These are phyloP conservation scores for Chaetomiaceae sp. DNA, from an alignment of 2,329 filamentous ascomycete genomes.

Conservation along the genomic window DNA sequence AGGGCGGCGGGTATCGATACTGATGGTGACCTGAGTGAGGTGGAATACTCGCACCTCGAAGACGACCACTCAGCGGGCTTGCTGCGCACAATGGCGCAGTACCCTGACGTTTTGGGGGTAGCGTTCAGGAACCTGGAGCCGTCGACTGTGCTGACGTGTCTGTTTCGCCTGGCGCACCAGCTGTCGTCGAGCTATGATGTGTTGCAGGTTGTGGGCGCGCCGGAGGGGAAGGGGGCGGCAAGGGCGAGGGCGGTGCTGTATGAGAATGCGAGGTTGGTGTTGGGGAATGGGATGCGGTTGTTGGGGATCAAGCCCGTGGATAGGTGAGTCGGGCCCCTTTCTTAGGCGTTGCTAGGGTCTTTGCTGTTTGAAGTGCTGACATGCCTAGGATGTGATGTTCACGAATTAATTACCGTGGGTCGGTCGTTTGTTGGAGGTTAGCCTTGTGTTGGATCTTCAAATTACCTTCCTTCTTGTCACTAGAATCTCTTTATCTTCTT, in stretches of 20 bases:
- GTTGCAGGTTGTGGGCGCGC: constrained; percentile 56
- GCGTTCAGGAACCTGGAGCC: constrained; percentile 67
- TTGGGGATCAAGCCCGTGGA: constrained; percentile 59
- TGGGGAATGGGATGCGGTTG: constrained; percentile 62
- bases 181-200: constrained; percentile 59
- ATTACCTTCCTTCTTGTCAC: no score
- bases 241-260: constrained; percentile 60
- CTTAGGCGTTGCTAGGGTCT: neutral
- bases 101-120: constrained; percentile 60
- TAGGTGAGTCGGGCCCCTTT: constrained; percentile 34
- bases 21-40: constrained; percentile 6
- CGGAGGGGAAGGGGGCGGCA: constrained; percentile 46
- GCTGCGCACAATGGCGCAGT: constrained; percentile 57
- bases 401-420: no score
- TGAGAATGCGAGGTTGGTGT: constrained; percentile 56
- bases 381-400: no score
- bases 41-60: constrained; percentile 20
- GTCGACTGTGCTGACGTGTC: constrained; percentile 54
- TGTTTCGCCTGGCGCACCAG: constrained; percentile 63
- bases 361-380: no score
- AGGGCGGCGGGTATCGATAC: neutral
- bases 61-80: constrained; percentile 52
- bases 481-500: no score
- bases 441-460: no score
- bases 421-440: no score